A percentile compares a stretch with the other conserved stretches of the same genome.
Conservation (phyloP, 2,329 filamentous ascomycete genomes). For the Hyphodiscus sp. region DNA sequence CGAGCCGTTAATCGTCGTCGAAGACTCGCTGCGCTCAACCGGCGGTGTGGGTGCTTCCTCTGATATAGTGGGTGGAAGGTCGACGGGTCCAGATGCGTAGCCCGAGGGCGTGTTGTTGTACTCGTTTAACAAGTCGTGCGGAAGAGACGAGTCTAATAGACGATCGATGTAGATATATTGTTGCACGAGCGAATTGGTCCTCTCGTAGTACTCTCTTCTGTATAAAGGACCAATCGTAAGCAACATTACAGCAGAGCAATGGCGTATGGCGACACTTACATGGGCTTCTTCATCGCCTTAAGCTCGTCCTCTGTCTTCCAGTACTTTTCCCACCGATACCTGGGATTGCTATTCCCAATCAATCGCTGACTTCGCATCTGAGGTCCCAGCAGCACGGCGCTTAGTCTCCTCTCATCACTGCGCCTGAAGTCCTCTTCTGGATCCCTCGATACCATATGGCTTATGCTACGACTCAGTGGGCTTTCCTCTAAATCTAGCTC, state of each 20-base stretch:
- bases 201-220: conserved; percentile 78
- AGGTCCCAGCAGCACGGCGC: conserved; percentile 54
- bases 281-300: conserved; percentile 60
- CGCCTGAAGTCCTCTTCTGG: conserved; percentile 21
- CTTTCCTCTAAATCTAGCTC: conserved; percentile 16
- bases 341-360: conserved; percentile 79
- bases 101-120: conserved; percentile 51
- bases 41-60: conserved; percentile 50
- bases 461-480: neutral
- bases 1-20: conserved; percentile 26
- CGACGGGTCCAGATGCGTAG: conserved; percentile 31
- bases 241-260: conserved; percentile 5
- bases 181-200: conserved; percentile 81
- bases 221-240: conserved; percentile 8
- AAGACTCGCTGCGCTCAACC: conserved; percentile 8
- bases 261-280: conserved; percentile 40
- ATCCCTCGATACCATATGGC: neutral
- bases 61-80: conserved; percentile 68
- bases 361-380: conserved; percentile 77
- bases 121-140: conserved; percentile 85
- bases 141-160: conserved; percentile 84
- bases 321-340: conserved; percentile 78
- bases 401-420: conserved; percentile 51
- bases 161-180: conserved; percentile 92
- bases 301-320: conserved; percentile 77